Base-by-base conservation (phyloP, 1,284 basidiomycete genomes). In the Leccinum subrobustum region DNA sequence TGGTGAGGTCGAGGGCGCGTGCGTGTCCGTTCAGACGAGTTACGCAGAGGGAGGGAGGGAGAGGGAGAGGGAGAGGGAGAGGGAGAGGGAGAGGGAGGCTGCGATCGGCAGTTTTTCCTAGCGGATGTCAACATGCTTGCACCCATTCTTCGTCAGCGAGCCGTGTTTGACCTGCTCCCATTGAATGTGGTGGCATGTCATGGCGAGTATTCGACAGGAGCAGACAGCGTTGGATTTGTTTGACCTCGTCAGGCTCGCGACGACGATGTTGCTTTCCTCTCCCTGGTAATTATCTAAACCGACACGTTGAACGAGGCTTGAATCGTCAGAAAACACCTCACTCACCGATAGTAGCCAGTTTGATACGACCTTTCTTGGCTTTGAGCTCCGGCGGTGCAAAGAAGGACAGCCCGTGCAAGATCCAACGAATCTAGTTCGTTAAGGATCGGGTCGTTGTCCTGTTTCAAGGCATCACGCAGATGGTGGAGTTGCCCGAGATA, bases 231-330 rank as follows among this genome's bases (percentile, higher is more conserved):
- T 70, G 0, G 71, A 62, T 0, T 73, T 6, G 62, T 87, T 87
- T 67, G 83, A 86, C 48, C 86, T 72, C 0, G 83, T 84, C 8
- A 88, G 70, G 3, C 80, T 83, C 11, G 77, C 76, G 42, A 87
- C 76, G 25, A 87, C 84, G 57, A 88, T 83, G 37, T 87, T 78
- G 57, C 82, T 83, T 68, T 87, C 85, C 67, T 88, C 86, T 14
- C 86, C 86, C 66, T 87, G 86, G 59, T 84, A 84, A 61, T 84
- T 84, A 62, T 84, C 83, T 84, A 20, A 23, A 6, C 3, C 12
- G 16, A 54, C 57, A 25, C 16, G 16, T 14, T 6, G 42, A n/a
- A 25, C 60, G 5, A 35, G 2, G 9, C 20, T n/a, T 50, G 33
- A 7, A 9, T 31, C 7, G 4, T n/a, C 23, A 7, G 6, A 11